Percentiles rank a stretch among this genome's conserved stretches.
phyloP scores from a whole-genome alignment of 306 rosid genomes.

The Carpinus viminea region DNA sequence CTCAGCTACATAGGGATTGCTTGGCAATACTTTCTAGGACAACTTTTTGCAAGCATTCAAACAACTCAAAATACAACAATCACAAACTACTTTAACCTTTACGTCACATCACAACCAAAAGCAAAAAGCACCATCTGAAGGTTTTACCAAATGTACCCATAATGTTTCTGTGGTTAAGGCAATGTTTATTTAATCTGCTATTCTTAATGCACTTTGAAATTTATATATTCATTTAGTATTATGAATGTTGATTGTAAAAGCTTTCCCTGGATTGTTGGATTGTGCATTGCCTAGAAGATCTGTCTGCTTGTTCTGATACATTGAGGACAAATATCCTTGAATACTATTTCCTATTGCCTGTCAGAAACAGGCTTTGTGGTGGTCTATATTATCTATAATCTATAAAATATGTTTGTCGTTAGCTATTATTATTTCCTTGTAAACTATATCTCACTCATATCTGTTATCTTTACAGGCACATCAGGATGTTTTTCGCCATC shows the following conservation, averaged over 20 bases:
- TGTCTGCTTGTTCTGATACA: not conserved
- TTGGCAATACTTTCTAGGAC: no score
- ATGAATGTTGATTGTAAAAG: not conserved
- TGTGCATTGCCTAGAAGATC: not conserved
- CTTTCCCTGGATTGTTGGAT: not conserved
- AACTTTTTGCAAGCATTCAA: no score
- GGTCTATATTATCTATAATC: not conserved
- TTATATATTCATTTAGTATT: not conserved
- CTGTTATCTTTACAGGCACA: conserved; percentile 67
- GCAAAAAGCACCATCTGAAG: no score
- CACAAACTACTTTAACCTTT: no score
- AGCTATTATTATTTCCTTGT: conserved; percentile 3
- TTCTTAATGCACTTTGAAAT: not conserved
- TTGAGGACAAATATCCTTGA: not conserved
- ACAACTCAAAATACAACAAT: no score
- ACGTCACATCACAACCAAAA: no score
- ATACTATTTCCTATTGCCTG: not conserved
- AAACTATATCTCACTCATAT: conserved; percentile 23
- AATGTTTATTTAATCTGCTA: not conserved
- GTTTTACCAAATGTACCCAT: no score
- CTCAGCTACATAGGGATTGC: no score
- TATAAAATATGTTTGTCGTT: not conserved
- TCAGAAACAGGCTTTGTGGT: not conserved
- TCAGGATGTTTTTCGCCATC: conserved; percentile 79
- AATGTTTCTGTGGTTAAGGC: no score